Base-by-base conservation (phyloP, 1,284 basidiomycete species). In the Heliocybe sulcata region DNA sequence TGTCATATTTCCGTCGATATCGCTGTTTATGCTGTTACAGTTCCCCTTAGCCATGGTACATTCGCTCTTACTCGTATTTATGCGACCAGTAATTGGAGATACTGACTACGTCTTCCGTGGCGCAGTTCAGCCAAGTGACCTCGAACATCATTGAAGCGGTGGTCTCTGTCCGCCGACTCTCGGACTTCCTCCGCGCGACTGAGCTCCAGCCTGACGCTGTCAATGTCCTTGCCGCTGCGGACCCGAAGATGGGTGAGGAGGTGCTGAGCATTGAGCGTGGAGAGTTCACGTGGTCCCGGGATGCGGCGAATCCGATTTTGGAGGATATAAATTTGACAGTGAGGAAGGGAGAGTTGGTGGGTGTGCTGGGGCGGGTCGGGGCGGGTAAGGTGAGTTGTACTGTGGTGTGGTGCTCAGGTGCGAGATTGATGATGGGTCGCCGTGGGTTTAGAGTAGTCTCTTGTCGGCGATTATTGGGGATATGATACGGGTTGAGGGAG, bases 1-100 rank as follows among this genome's bases (percentile, higher is more conserved):
- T 63, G 76, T 94, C 58, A 94, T 98, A 62, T 98, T 98, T 79
- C 95, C 95, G 2, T 87, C 93, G 0, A 93, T 98, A 54, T 90
- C 92, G 0, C 75, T 98, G 38, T 98, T 98, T 75, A 89, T 92
- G 79, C 78, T 98, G 0, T 75, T 98, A 31, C 81, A 87, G 61
- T 90, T 97, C 75, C 94, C 95, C 22, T 76, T 98, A 33, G 88
- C 85, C 1, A 93, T 96, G 86, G 83, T 87, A 65, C 31, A 69
- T 59, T 22, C 8, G 9, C 47, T 49, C 27, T 20, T 16, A 6
- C n/a, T 57, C 29, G 14, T 25, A 48, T 19, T 49, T 42, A 9
- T 2, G 35, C 9, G 12, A 8, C 47, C 47, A 16, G n/a, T 49
- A 22, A n/a, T 26, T 20, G 20, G 27, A 12, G 27, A 45, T 45